Conservation (phyloP, 2,329 filamentous ascomycete species). For the Fonsecaea monophora region DNA sequence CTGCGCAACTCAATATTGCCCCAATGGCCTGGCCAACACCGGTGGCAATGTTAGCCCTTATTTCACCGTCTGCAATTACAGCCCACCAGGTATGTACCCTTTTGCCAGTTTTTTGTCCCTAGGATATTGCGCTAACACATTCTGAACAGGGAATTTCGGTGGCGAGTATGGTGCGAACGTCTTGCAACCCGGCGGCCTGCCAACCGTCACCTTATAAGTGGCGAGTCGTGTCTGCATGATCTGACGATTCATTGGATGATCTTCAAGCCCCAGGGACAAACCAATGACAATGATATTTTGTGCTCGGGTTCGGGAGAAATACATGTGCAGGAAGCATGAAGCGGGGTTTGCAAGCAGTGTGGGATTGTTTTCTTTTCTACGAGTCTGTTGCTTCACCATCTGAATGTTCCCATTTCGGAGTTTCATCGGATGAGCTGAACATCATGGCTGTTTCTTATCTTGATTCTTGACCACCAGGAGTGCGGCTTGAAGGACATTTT, state of each 20-base stretch:
- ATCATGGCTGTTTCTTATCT: conserved; percentile 19
- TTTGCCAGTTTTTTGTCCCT: neutral
- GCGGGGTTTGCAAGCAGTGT: conserved; percentile 12
- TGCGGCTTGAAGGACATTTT: conserved; percentile 25
- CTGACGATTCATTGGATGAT: conserved; percentile 24
- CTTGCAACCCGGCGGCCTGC: conserved; percentile 48
- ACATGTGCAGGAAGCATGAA: neutral
- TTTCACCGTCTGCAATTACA: conserved; percentile 91
- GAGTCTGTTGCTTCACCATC: conserved; percentile 23
- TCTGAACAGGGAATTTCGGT: conserved; percentile 60
- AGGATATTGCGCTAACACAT: conserved; percentile 40
- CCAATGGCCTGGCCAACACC: conserved; percentile 49
- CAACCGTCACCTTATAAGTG: conserved; percentile 43
- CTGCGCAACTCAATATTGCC: conserved; percentile 63
- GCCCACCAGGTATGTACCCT: conserved; percentile 67
- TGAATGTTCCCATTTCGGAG: neutral
- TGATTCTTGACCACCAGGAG: conserved; percentile 22
- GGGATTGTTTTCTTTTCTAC: conserved; percentile 29
- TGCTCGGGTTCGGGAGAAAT: neutral
- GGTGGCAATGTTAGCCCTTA: conserved; percentile 57
- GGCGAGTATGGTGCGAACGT: conserved; percentile 64
- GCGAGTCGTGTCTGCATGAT: conserved; percentile 18
- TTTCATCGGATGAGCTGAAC: conserved; percentile 15
- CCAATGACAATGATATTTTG: neutral
- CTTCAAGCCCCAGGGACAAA: neutral